Evolutionary conservation across 192 early-diverging fungal species (phyloP).

Genomic region (Mortierella antarctica): DNA sequence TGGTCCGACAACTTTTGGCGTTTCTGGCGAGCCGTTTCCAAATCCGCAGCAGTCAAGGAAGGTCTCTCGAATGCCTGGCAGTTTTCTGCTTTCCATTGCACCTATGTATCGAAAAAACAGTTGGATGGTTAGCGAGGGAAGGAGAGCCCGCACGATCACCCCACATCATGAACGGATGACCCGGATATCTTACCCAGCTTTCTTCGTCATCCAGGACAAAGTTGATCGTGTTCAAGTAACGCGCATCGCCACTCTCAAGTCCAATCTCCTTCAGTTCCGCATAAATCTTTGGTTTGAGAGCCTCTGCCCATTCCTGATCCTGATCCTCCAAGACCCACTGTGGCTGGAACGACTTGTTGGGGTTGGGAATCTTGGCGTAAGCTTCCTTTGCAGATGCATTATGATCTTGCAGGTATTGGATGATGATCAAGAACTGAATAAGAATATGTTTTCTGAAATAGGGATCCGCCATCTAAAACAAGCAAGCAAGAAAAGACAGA

Average conservation of each 20-base stretch:
- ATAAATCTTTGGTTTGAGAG: slow-evolving; percentile 57
- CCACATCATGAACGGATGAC: not conserved
- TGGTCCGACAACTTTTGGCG: slow-evolving; percentile 47
- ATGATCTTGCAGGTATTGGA: slow-evolving; percentile 76
- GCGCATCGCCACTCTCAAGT: slow-evolving; percentile 62
- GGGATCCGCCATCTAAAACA: slow-evolving; percentile 76
- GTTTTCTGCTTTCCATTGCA: slow-evolving; percentile 83
- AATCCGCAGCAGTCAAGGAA: slow-evolving; percentile 52
- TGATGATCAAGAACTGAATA: slow-evolving; percentile 87
- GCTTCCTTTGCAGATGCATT: slow-evolving; percentile 55
- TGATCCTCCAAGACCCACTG: slow-evolving; percentile 50
- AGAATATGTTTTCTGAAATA: slow-evolving; percentile 88
- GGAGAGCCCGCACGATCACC: no score
- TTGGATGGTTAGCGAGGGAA: no score
- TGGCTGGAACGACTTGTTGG: slow-evolving; percentile 69
- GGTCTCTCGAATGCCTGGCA: slow-evolving; percentile 79
- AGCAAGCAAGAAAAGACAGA: not conserved
- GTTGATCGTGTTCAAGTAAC: slow-evolving; percentile 73
- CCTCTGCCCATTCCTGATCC: slow-evolving; percentile 66
- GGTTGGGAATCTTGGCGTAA: slow-evolving; percentile 56
- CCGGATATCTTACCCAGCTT: slow-evolving; percentile 67
- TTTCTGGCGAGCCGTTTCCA: slow-evolving; percentile 36
- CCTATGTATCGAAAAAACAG: slow-evolving; percentile 40
- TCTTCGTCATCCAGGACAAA: slow-evolving; percentile 78
- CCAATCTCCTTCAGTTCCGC: slow-evolving; percentile 63